A percentile compares a stretch with the other conserved stretches of the same genome.
These are phyloP conservation scores for Sugiyamaella floridensis DNA, from an alignment of 805 yeast genomes.

Conservation along the genomic window DNA sequence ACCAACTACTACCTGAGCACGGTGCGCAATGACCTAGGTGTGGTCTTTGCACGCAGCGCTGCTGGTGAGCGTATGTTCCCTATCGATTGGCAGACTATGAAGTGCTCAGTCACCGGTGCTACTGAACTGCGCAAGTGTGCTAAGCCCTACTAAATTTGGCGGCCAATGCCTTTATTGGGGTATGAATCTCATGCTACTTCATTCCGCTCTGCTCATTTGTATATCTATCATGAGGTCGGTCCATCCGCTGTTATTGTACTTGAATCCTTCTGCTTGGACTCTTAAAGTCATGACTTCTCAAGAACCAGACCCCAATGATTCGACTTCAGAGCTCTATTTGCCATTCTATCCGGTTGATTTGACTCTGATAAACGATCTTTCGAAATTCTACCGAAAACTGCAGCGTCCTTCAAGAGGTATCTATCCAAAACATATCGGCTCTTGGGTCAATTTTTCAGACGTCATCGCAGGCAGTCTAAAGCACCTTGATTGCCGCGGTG, in stretches of 20 bases:
- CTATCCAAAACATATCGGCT: neutral
- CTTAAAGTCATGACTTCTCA: neutral
- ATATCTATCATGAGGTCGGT: neutral
- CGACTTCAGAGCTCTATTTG: neutral
- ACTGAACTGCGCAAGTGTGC: conserved; percentile 85
- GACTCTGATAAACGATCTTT: neutral
- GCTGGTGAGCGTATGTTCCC: conserved; percentile 80
- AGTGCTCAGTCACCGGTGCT: conserved; percentile 65
- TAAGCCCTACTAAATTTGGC: conserved; percentile 50
- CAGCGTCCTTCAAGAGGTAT: neutral
- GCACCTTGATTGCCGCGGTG: neutral
- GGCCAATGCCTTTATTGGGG: neutral
- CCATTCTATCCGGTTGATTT: neutral
- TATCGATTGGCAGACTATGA: conserved; percentile 94
- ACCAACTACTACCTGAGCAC: conserved; percentile 83
- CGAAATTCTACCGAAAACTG: neutral
- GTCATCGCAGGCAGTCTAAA: neutral
- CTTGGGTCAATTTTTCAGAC: neutral
- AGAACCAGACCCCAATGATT: neutral
- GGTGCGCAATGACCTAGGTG: conserved; percentile 88
- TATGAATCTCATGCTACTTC: neutral
- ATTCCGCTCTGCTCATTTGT: neutral
- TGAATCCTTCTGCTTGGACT: neutral
- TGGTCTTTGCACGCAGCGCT: conserved; percentile 72
- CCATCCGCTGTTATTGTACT: neutral